Conservation (phyloP, 768 basidiomycete genomes). For the Suillus variegatus region DNA sequence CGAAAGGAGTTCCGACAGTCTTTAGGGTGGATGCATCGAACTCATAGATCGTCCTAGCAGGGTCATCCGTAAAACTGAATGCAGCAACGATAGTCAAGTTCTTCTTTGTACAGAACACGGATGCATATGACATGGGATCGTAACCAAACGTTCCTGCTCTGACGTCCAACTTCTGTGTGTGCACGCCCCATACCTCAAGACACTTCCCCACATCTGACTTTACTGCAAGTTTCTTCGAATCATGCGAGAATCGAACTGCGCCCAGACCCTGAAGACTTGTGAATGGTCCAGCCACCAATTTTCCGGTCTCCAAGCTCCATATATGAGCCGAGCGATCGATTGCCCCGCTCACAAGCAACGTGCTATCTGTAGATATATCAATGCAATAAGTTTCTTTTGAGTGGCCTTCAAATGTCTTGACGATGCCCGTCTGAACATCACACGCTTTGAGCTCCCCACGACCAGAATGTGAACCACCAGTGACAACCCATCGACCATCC, state of each 20-base stretch:
- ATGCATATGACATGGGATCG: not conserved
- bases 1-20: not conserved
- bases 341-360: not conserved
- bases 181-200: not conserved
- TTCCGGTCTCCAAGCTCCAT: not conserved
- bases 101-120: not conserved
- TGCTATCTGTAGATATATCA: not conserved
- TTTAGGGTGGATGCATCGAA: not conserved
- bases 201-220: not conserved
- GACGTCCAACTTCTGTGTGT: not conserved
- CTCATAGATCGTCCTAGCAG: not conserved
- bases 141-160: not conserved
- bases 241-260: not conserved
- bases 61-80: not conserved
- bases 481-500: not conserved
- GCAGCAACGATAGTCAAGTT: not conserved
- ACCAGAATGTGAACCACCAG: conserved; percentile 1
- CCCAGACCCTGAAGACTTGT: not conserved
- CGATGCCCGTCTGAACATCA: not conserved
- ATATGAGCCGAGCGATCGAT: not conserved
- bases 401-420: not conserved
- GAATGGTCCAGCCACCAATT: not conserved
- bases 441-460: not conserved
- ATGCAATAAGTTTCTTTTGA: not conserved
- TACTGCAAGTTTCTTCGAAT: not conserved